Base-by-base conservation (phyloP, 306 rosid genomes). In the Casuarina cunninghamiana region DNA sequence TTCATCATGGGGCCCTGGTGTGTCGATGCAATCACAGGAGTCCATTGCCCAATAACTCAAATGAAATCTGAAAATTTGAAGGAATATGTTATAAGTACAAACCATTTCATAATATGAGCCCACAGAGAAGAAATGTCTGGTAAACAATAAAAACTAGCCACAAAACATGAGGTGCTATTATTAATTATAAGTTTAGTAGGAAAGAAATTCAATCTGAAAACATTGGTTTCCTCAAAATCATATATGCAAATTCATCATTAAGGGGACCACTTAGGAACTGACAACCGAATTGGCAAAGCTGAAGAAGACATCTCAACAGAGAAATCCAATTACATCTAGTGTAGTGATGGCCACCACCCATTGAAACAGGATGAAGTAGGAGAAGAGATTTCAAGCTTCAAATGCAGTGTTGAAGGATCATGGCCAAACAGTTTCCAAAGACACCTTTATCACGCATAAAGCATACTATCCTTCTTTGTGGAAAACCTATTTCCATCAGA, bases 1-100 rank as follows among this genome's bases (percentile, higher is more conserved):
- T 57, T 94, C 98, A 84, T 94, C 98, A 0, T 87, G 93, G 15
- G 92, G 93, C 90, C 92, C 89, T 5, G 81, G 97, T 1, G 97
- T 69, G 37, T 90, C 98, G 50, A 92, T 81, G 82, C 98, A 94
- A 83, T 91, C 92, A 65, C 98, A 94, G 32, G 91, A 87, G 51
- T 89, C 97, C 98, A 94, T 91, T 83, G 53, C 82, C 85, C 15
- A 51, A 46, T 50, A 37, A 15, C 19, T 54, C 57, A 54, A 4
- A 82, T 74, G 54, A 16, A 83, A 88, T 86, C 94, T 91, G 91
- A 72, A 53, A 79, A 75, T 26, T 80, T 11, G 60, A 76, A 17
- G 35, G 4, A 72, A 63, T 16, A 53, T 35, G 73, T 71, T 15
- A 63, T 12, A n/a, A 62, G 35, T 19, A 55, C 39, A 73, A 73